Evolutionary conservation across 2,329 filamentous ascomycete species (phyloP).

Genomic region (Cordyceps militaris): DNA sequence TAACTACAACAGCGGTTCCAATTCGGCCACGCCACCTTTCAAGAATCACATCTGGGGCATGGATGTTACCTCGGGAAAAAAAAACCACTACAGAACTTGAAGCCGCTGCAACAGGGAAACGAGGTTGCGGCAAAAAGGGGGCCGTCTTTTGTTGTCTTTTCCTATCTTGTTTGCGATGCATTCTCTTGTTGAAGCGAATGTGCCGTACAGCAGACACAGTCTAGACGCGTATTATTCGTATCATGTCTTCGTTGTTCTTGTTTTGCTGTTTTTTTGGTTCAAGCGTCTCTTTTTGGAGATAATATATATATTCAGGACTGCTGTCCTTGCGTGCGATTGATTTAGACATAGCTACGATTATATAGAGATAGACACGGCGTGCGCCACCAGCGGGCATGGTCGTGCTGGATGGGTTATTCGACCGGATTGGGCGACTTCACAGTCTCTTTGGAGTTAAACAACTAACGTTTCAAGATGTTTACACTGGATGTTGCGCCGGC

Average conservation of each 20-base stretch:
- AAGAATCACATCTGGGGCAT: neutral
- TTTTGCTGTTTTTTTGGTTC: neutral
- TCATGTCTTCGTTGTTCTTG: neutral
- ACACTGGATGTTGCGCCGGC: neutral
- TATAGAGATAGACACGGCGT: neutral
- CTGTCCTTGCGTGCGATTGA: neutral
- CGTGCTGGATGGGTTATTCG: neutral
- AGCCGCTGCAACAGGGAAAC: neutral
- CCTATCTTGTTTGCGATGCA: neutral
- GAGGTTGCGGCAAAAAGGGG: neutral
- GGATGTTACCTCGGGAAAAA: neutral
- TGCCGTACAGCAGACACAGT: neutral
- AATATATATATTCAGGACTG: neutral
- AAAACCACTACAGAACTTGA: neutral
- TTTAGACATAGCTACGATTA: neutral
- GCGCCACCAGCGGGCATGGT: neutral
- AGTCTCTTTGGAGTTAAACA: neutral
- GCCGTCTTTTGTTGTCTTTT: neutral
- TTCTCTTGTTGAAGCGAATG: neutral
- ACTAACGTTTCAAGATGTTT: neutral
- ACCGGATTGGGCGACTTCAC: neutral
- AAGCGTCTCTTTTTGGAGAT: neutral
- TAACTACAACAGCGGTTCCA: constrained; percentile 1
- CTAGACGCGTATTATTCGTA: neutral
- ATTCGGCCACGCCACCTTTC: neutral